Evolutionary conservation across 345 rosid genomes (phyloP).

Genomic region (Eucalyptus paniculata): DNA sequence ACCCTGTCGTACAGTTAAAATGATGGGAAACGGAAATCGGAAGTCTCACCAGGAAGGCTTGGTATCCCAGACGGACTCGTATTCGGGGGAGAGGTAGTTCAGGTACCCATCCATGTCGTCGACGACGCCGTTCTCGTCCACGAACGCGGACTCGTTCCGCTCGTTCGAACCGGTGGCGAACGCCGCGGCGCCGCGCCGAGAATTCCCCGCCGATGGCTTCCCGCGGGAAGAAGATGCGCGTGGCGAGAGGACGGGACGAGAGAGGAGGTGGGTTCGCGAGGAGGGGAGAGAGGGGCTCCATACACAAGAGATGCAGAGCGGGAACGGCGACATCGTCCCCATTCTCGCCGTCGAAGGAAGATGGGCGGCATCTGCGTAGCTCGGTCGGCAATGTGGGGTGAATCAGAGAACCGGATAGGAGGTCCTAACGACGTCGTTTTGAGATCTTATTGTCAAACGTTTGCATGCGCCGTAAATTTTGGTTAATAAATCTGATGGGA

Average conservation of each 20-base stretch:
- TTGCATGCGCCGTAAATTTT: background rate
- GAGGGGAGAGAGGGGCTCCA: background rate
- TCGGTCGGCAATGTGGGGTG: background rate
- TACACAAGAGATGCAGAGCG: background rate
- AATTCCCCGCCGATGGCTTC: background rate
- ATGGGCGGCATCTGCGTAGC: background rate
- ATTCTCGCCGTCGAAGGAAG: background rate
- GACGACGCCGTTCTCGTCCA: constrained; percentile 52
- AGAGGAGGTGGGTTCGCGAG: background rate
- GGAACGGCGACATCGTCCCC: background rate
- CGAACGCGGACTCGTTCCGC: constrained; percentile 29
- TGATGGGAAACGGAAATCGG: no score
- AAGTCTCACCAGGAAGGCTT: constrained; percentile 68
- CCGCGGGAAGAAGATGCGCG: background rate
- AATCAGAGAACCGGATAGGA: background rate
- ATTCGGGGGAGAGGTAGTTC: constrained; percentile 78
- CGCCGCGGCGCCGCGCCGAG: background rate
- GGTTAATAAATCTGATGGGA: background rate
- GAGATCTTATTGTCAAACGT: background rate
- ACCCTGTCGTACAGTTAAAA: background rate
- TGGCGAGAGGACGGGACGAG: background rate
- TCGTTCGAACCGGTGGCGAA: background rate
- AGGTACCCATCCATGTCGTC: constrained; percentile 91
- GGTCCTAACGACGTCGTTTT: background rate
- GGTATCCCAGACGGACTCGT: constrained; percentile 99